These are phyloP conservation scores for Cladosporium sp. DNA, from an alignment of 2,329 filamentous ascomycete species.

Conservation along the genomic window DNA sequence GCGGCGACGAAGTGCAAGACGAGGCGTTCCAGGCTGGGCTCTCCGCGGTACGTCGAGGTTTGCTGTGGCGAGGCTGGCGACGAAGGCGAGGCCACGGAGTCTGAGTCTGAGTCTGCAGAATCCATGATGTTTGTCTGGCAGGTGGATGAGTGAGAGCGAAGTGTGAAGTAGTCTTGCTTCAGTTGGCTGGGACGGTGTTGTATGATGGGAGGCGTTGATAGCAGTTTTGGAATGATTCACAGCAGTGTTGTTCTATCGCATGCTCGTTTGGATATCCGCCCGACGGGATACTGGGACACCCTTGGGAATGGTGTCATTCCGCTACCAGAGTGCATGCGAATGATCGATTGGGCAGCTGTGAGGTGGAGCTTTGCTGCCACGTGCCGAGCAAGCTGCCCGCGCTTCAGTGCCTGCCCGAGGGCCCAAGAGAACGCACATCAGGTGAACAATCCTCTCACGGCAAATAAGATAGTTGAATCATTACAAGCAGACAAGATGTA, in stretches of 20 bases:
- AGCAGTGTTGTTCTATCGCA: neutral
- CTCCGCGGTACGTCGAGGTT: constrained; percentile 42
- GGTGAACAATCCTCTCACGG: neutral
- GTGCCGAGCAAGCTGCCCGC: constrained; percentile 4
- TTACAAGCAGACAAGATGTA: neutral
- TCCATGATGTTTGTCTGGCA: neutral
- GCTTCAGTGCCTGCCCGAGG: neutral
- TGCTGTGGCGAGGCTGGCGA: constrained; percentile 45
- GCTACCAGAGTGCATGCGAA: neutral
- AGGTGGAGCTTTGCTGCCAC: constrained; percentile 1
- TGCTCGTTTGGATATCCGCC: neutral
- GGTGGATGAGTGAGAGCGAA: neutral
- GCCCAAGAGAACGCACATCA: no score
- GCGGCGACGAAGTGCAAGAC: constrained; percentile 83
- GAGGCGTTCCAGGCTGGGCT: constrained; percentile 68
- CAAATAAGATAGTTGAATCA: neutral
- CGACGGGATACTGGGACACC: neutral
- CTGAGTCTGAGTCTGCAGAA: constrained; percentile 22
- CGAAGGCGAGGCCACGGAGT: constrained; percentile 35
- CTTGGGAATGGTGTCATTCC: neutral
- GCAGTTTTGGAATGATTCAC: neutral
- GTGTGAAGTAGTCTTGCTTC: constrained; percentile 3
- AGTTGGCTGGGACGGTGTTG: neutral
- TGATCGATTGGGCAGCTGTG: neutral
- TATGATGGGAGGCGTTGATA: neutral